These are phyloP conservation scores for Gossypium herbaceum DNA, from an alignment of 345 rosid species.

Conservation along the genomic window DNA sequence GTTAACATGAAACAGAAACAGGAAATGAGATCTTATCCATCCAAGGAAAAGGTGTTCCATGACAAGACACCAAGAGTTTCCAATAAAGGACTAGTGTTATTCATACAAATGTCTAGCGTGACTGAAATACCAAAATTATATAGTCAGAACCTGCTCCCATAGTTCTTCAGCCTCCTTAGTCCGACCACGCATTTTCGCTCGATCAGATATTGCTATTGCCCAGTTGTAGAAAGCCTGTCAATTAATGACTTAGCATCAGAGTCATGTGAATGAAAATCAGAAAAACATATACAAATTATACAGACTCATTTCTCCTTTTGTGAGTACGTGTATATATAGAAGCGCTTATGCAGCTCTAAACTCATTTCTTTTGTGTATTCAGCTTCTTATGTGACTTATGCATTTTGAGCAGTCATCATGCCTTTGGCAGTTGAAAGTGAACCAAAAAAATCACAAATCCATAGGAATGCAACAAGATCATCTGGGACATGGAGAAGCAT, in stretches of 20 bases:
- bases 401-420: constrained; percentile 8
- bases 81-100: background rate
- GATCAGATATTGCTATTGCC: constrained; percentile 99
- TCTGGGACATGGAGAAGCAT: constrained; percentile 2
- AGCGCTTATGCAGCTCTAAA: background rate
- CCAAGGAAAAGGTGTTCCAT: background rate
- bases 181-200: constrained; percentile 99
- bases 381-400: constrained; percentile 5
- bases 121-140: constrained; percentile 11
- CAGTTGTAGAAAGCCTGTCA: constrained; percentile 96
- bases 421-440: constrained; percentile 11
- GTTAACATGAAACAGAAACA: background rate
- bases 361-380: background rate
- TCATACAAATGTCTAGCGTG: background rate
- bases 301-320: background rate
- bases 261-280: background rate
- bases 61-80: background rate
- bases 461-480: constrained; percentile 7
- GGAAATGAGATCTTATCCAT: background rate
- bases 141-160: constrained; percentile 74
- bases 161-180: constrained; percentile 99
- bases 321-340: background rate
- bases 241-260: constrained; percentile 17
- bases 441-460: background rate
- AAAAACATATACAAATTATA: background rate